Conservation (phyloP, 2,329 filamentous ascomycete species). For the Colletotrichum chrysophilum region DNA sequence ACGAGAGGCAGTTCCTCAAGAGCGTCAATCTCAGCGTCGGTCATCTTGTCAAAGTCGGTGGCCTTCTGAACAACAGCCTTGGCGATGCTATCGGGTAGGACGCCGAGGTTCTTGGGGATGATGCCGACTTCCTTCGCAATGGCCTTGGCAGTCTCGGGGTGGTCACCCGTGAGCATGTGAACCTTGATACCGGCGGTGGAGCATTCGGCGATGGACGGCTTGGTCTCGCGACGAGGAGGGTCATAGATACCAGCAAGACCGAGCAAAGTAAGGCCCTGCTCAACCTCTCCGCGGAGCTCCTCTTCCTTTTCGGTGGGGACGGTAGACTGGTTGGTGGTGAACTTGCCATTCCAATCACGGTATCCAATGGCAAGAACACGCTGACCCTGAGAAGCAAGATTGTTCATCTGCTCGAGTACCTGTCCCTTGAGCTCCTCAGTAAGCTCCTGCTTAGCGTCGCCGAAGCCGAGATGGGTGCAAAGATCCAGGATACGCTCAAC, state of each 20-base stretch:
- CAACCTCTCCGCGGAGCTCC: constrained; percentile 64
- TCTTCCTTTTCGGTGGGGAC: constrained; percentile 34
- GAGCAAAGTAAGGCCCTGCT: constrained; percentile 72
- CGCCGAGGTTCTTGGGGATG: constrained; percentile 66
- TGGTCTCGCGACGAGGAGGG: constrained; percentile 82
- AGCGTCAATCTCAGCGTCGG: constrained; percentile 76
- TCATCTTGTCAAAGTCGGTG: constrained; percentile 78
- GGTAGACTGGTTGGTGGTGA: constrained; percentile 38
- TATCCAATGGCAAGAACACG: constrained; percentile 76
- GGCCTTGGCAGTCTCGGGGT: constrained; percentile 77
- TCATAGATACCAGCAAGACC: constrained; percentile 90
- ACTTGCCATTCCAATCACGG: constrained; percentile 60
- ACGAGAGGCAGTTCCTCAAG: constrained; percentile 80
- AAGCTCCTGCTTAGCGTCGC: constrained; percentile 46
- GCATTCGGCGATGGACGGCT: constrained; percentile 72
- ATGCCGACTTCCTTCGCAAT: constrained; percentile 83
- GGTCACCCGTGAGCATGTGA: constrained; percentile 86
- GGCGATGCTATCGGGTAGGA: constrained; percentile 67
- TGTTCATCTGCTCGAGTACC: constrained; percentile 60
- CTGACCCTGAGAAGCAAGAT: constrained; percentile 70
- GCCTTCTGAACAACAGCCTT: constrained; percentile 76
- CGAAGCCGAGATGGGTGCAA: constrained; percentile 53
- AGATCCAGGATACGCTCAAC: constrained; percentile 66
- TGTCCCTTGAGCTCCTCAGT: constrained; percentile 55
- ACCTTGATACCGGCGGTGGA: constrained; percentile 77